Conservation (phyloP, 2,329 filamentous ascomycete species). For the Sporothrix sp. region DNA sequence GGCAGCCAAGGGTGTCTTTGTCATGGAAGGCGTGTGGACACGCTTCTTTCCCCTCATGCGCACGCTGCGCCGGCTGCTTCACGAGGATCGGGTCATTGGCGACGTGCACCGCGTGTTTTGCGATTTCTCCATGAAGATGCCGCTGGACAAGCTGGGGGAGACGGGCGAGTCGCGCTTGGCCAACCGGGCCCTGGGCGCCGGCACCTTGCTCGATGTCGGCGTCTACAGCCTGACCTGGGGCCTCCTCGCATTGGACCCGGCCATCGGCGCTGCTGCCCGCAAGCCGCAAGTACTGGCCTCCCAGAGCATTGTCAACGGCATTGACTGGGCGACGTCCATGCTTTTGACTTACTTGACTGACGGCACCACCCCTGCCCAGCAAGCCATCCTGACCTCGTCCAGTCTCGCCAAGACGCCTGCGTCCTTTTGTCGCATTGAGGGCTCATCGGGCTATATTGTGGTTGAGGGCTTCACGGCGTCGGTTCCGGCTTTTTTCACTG, state of each 20-base stretch:
- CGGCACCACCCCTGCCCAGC: constrained; percentile 27
- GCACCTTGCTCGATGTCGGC: constrained; percentile 34
- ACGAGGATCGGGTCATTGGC: constrained; percentile 32
- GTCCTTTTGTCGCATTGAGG: constrained; percentile 32
- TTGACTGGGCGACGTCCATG: constrained; percentile 28
- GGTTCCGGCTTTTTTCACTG: constrained; percentile 27
- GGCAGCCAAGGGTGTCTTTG: constrained; percentile 30
- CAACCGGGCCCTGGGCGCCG: constrained; percentile 32
- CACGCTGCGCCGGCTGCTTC: constrained; percentile 27
- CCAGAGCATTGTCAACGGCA: constrained; percentile 27
- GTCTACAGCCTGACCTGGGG: constrained; percentile 36
- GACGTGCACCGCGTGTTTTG: constrained; percentile 29
- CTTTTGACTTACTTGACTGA: constrained; percentile 20
- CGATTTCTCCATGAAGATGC: constrained; percentile 29
- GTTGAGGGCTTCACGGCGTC: constrained; percentile 28
- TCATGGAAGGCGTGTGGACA: constrained; percentile 39
- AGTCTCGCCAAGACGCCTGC: constrained; percentile 21
- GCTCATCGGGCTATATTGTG: constrained; percentile 28
- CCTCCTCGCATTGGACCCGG: constrained; percentile 25
- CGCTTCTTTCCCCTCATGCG: constrained; percentile 32
- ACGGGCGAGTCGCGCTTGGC: constrained; percentile 26
- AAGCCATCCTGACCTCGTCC: constrained; percentile 34
- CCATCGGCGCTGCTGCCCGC: background rate
- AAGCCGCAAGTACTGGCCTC: constrained; percentile 28
- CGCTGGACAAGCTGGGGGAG: constrained; percentile 25